Base-by-base conservation (phyloP, 352 stramenopile genomes). In the Phytophthora cajani region DNA sequence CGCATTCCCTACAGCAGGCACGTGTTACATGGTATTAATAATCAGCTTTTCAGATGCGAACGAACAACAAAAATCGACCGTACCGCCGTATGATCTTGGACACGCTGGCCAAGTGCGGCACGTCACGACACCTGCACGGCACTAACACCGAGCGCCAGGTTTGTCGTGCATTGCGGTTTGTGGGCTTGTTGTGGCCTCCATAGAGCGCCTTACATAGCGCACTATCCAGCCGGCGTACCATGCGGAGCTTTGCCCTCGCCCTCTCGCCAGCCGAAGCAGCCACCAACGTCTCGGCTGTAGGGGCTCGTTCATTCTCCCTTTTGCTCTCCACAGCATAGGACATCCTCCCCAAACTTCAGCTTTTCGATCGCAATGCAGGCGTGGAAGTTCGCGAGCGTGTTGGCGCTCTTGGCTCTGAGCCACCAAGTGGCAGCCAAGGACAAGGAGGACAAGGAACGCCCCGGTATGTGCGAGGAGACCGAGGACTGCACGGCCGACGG, bases 381-480 rank as follows among this genome's bases (percentile, higher is more conserved):
- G 59, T 84, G 76, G 67, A 86, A 82, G 66, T 36, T 84, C 49
- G 65, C 63, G 42, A 59, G 62, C 42, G 64, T 69, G 14, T 47
- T 84, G 44, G 74, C 76, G 51, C 58, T 83, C 23, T 69, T 80
- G 55, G 77, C 76, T 33, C 30, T 86, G 52, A 77, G 62, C 42
- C 70, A 79, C 52, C 71, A 78, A 55, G 70, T 78, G 27, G 61
- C 62, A 12, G 74, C 74, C 12, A 78, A 77, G 46, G 44, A 38
- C 27, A 74, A 62, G 12, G 19, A 44, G 49, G 71, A 76, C 49
- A 67, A 50, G 23, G 72, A 82, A 11, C 79, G 72, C 67, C 77
- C 77, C 0, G 79, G 74, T 8, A 81, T 83, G 58, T 94, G 86
- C 61, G 79, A 91, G 64, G 82, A 85, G 59, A 88, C 79, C 8